Conservation (phyloP, 1,284 basidiomycete genomes). For the Leccinum glutinopallens region DNA sequence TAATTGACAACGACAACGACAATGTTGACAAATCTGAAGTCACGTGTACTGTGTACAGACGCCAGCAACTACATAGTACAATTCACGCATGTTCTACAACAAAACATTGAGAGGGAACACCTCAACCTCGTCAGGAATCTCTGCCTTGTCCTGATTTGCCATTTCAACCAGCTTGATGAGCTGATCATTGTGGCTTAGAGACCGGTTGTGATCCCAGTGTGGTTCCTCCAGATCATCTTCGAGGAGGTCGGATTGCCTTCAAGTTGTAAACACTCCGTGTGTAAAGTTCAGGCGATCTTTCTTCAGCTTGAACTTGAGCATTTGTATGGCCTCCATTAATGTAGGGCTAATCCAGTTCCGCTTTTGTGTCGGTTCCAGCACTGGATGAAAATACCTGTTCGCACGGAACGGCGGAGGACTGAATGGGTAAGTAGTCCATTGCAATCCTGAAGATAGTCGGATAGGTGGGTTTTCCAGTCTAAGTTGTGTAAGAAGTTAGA, state of each 20-base stretch:
- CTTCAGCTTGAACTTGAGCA: background rate
- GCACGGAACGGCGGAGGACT: background rate
- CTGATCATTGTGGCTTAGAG: background rate
- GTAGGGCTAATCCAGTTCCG: background rate
- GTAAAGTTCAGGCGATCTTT: background rate
- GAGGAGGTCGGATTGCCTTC: background rate
- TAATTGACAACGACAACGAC: too few species aligned
- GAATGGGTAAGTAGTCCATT: slow-evolving; percentile 2
- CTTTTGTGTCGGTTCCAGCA: background rate
- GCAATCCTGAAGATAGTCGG: background rate
- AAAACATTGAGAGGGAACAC: too few species aligned
- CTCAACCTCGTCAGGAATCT: background rate
- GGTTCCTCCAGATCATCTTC: background rate
- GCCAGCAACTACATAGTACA: background rate
- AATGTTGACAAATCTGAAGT: too few species aligned
- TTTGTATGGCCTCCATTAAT: slow-evolving; percentile 3
- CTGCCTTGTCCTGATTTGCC: background rate
- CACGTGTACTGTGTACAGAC: too few species aligned
- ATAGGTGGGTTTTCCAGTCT: too few species aligned
- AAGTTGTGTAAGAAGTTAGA: background rate
- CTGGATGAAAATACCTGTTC: slow-evolving; percentile 1
- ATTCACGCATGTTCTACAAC: background rate
- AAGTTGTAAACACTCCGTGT: background rate
- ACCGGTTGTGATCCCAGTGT: background rate
- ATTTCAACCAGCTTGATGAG: background rate